Percentiles rank a stretch among this genome's conserved stretches.
phyloP scores from a whole-genome alignment of 441 rosid genomes.

The Heliophila coronopifolia region DNA sequence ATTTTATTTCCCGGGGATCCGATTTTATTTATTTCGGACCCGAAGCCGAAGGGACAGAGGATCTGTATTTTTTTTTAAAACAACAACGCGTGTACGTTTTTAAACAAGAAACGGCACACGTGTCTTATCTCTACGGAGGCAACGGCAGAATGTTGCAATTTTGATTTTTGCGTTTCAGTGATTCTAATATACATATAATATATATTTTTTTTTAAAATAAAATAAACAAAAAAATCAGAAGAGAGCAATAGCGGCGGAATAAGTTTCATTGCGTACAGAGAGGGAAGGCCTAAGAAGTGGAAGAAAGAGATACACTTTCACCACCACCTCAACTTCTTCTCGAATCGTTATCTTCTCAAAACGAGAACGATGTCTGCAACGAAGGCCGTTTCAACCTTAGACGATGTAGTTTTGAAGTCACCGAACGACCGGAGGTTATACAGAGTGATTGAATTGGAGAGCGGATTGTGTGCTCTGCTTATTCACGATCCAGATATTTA shows the following conservation, averaged over 20 bases:
- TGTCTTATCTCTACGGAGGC: not conserved
- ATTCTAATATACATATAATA: too few relatives aligned
- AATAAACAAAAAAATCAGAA: constrained; percentile 10
- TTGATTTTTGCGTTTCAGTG: not conserved
- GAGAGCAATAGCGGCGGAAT: constrained; percentile 24
- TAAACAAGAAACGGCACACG: not conserved
- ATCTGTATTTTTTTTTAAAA: not conserved
- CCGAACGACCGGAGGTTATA: constrained; percentile 73
- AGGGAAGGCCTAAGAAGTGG: constrained; percentile 22
- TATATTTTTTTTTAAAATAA: not conserved
- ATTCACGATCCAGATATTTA: constrained; percentile 94
- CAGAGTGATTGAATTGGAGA: constrained; percentile 59
- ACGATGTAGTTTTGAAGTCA: constrained; percentile 64
- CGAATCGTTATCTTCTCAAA: constrained; percentile 6
- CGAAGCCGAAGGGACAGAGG: not conserved
- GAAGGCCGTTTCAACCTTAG: constrained; percentile 41
- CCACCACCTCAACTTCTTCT: not conserved
- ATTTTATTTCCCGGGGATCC: not conserved
- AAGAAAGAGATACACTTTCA: constrained; percentile 5
- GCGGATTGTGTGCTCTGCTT: constrained; percentile 74
- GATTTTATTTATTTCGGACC: not conserved
- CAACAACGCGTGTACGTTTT: constrained; percentile 6
- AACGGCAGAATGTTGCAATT: constrained; percentile 15
- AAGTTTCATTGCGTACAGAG: constrained; percentile 17
- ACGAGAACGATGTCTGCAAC: constrained; percentile 32